Evolutionary conservation across 345 rosid species (phyloP), one percentile per base, ranked within the genome.

Genomic region (Gossypium mustelinum): DNA sequence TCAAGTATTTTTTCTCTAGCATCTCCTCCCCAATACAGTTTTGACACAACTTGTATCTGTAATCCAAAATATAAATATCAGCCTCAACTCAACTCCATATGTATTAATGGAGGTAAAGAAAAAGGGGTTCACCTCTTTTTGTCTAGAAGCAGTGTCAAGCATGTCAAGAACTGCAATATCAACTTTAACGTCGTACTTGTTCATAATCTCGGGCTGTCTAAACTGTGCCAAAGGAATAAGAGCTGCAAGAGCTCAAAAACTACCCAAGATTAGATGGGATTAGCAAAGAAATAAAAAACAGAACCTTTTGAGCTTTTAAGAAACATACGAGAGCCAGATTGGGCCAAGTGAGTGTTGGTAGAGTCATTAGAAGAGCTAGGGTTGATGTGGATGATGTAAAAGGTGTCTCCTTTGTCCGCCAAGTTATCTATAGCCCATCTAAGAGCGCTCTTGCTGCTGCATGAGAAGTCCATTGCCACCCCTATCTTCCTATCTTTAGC

Each of bases 11-110:
- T 87, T 79, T 96, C 99, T 72, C 99, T 90, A 9, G 99, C 90
- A 64, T 96, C 97, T 71, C 97, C 97, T 73, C 98, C 99, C 93
- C 94, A 93, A 76, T 96, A 96, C 51, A 93, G 45, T 70, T 96
- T 96, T 34, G 94, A 65, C 51, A 92, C 85, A 16, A 92, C 73
- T 2, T 75, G 80, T 41, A 86, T 77, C 93, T 90, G 51, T 11
- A 68, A 44, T n/a, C 39, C 11, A 11, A 20, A 9, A 24, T 13
- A 3, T 16, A 3, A 13, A 17, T 17, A 7, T 22, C 90, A 68
- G 62, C 16, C 90, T 87, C 47, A 68, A 87, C 97, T 68, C 55
- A 4, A 11, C 1, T 5, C 20, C 4, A 17, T 29, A 7, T 39
- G 2, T 45, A 22, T 18, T 2, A 44, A 44, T 11, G 17, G 64